Evolutionary conservation across 139 green algal species (phyloP).

Genomic region (Tetradesmus obliquus): DNA sequence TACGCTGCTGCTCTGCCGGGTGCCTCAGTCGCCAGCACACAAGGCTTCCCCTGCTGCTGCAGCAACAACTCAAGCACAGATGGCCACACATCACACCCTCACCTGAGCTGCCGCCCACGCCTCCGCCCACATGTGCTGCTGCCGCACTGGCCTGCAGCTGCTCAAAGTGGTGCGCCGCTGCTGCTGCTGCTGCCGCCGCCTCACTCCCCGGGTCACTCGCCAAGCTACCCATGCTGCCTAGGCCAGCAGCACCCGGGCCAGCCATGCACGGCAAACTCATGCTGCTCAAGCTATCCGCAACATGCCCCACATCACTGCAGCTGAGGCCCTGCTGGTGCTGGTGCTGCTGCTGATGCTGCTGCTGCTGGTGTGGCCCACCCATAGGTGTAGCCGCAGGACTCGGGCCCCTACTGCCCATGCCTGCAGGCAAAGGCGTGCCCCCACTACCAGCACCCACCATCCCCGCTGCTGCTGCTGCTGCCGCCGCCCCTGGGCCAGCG

Average conservation of each 20-base stretch:
- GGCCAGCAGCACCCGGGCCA: neutral
- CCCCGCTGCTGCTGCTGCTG: neutral
- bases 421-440: neutral
- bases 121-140: neutral
- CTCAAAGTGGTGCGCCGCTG: conserved; percentile 15
- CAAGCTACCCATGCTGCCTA: neutral
- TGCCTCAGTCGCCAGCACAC: too few species aligned
- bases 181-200: neutral
- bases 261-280: conserved; percentile 19
- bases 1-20: too few species aligned
- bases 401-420: neutral
- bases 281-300: conserved; percentile 31
- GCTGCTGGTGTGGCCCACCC: neutral
- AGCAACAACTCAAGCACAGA: neutral
- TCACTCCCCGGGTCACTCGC: neutral
- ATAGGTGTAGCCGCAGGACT: conserved; percentile 31
- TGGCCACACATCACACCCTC: neutral
- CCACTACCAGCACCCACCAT: neutral
- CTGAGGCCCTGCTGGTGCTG: neutral
- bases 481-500: neutral
- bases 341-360: neutral
- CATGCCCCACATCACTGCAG: conserved; percentile 6
- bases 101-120: conserved; percentile 17
- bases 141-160: conserved; percentile 2
- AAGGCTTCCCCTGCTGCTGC: too few species aligned